Base-by-base conservation (phyloP, 352 stramenopile species). In the Blastocystis sp. region DNA sequence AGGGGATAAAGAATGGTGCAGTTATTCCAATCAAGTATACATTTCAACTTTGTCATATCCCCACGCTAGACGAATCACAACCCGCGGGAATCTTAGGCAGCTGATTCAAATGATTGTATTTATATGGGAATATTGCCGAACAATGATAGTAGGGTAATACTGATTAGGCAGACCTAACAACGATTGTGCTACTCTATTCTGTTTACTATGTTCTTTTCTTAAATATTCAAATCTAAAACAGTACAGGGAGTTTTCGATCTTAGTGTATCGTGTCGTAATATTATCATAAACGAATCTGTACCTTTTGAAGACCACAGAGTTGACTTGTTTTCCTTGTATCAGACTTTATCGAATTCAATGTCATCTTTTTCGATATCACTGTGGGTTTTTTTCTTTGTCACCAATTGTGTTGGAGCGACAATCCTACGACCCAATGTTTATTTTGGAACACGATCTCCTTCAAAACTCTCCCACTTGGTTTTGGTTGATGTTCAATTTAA, bases 401-500 rank as follows among this genome's bases (percentile, higher is more conserved):
- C 30, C 1, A 34, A 34, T 34, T 30, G 20, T 68, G 5, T 11
- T 68, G 11, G 2, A 16, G 37, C 16, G 65, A 50, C 70, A 30
- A 26, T 81, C 13, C 50, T 81, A 6, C 43, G 70, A 20, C 70
- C 70, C 34, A 81, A 81, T 9, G 18, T 81, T 3, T 81, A 81
- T 20, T 81, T 81, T 20, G 70, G 70, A 39, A 81, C 70, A 34
- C 70, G 70, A 65, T 62, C 70, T 34, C 37, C 43, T 45, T 54
- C 45, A 30, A 37, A 81, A 41, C 9, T 26, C 18, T 81, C 70
- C 30, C 70, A 81, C 55, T 54, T 81, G 43, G 70, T 81, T 18
- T 24, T 62, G 1, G 56, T 81, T 6, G 9, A 11, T 24, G 45
- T 16, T 62, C 7, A 13, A 39, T 63, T 34, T 63, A 56, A 43